Conservation (phyloP, 140 eudicot genomes). For the Erigeron philadelphicus region DNA sequence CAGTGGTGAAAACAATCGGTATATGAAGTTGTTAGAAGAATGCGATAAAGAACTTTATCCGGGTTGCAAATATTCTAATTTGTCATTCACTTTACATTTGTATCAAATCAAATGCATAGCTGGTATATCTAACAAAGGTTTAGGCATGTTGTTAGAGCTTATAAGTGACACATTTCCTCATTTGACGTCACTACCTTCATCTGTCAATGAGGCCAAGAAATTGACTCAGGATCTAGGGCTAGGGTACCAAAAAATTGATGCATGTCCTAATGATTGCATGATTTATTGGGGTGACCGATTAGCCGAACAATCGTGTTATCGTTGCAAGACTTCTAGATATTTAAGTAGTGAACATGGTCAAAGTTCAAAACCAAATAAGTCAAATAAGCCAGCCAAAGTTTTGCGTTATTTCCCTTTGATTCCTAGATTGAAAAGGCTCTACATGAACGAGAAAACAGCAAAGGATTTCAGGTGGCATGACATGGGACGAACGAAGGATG, state of each 20-base stretch:
- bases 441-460: not conserved
- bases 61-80: not conserved
- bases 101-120: no score
- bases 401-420: not conserved
- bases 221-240: not conserved
- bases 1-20: not conserved
- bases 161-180: not conserved
- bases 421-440: not conserved
- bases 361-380: not conserved
- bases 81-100: not conserved
- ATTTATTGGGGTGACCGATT: not conserved
- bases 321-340: no score
- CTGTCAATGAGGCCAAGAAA: not conserved
- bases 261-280: no score
- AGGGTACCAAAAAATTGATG: no score
- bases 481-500: not conserved
- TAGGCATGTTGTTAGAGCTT: not conserved
- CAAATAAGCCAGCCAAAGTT: not conserved
- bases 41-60: not conserved
- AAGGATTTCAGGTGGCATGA: conserved; percentile 14
- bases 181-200: not conserved
- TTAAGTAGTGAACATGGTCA: not conserved
- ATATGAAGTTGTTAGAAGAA: not conserved
- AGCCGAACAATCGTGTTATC: no score
- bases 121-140: no score